Base-by-base conservation (phyloP, 441 rosid species). In the Raphanus hybrid region DNA sequence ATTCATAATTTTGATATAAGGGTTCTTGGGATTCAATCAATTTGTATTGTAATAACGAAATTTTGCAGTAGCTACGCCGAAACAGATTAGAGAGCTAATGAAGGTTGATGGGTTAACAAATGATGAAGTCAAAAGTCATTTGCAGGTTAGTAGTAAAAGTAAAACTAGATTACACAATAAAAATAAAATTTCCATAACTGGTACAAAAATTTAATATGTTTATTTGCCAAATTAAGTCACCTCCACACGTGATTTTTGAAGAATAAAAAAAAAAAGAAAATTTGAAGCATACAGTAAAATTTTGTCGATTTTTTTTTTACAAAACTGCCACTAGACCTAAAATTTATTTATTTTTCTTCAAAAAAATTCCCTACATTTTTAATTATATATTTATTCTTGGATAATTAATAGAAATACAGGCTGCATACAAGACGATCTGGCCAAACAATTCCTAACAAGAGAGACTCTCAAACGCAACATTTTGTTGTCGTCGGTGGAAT, bases 101-200 rank as follows among this genome's bases (percentile, higher is more conserved):
- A 90, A 91, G 80, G 91, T 91, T 73, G 98, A 90, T 67, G 96
- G 94, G 27, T 86, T 93, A 3, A 87, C 96, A 8, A 93, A 93
- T 14, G 97, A 90, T 82, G 97, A 93, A 92, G 94, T 93, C 5
- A 94, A 94, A 81, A 94, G 98, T 80, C 98, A 94, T 88, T 86
- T 94, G 73, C 97, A 92, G 98, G 98, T 92, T 74, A 4, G 58
- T 52, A 48, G 76, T 45, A 52, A 16, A 6, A 35, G 39, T 35
- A 35, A 35, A 60, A 58, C 37, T 45, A 29, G 6, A 32, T n/a
- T 62, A 12, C 32, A 62, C 20, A 3, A 1, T 32, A 14, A 12
- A 1, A 14, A 50, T 9, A 50, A 0, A 34, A 14, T 15, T 70
- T 18, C 64, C 64, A 34, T 67, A 72, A 58, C 10, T 72, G 69